Evolutionary conservation across 2,329 filamentous ascomycete species (phyloP).

Genomic region (Fusarium sublunatum): DNA sequence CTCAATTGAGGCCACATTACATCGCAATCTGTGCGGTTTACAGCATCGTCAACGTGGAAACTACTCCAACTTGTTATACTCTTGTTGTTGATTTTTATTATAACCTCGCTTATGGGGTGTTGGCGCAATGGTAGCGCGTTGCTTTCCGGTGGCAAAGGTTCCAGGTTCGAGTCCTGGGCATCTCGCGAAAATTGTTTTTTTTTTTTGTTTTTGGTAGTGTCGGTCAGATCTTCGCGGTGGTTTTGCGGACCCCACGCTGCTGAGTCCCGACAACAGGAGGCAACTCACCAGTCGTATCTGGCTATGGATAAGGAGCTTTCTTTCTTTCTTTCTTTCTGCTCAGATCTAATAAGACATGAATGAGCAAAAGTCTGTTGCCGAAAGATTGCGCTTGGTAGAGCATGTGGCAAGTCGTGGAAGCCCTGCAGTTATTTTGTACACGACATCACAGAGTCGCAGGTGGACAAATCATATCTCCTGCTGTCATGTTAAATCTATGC

Average conservation of each 20-base stretch:
- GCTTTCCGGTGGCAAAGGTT: slow-evolving; percentile 50
- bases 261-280: neutral
- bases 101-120: neutral
- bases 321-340: neutral
- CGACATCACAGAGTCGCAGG: too few relatives aligned
- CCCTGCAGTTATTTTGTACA: too few relatives aligned
- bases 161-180: slow-evolving; percentile 49
- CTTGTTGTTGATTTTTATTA: too few relatives aligned
- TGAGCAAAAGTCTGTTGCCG: neutral
- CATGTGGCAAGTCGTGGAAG: too few relatives aligned
- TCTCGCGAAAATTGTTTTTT: slow-evolving; percentile 36
- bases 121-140: slow-evolving; percentile 38
- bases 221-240: neutral
- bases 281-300: neutral
- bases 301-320: neutral
- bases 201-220: neutral
- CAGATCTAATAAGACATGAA: too few relatives aligned
- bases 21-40: neutral
- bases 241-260: neutral
- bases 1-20: too few relatives aligned
- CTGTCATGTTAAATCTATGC: too few relatives aligned
- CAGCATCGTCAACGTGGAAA: neutral
- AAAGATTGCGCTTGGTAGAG: neutral
- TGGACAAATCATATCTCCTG: too few relatives aligned
- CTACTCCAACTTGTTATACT: too few relatives aligned